These are phyloP conservation scores for Pittosporum tobira DNA, from an alignment of 129 eudicot species.

Conservation along the genomic window DNA sequence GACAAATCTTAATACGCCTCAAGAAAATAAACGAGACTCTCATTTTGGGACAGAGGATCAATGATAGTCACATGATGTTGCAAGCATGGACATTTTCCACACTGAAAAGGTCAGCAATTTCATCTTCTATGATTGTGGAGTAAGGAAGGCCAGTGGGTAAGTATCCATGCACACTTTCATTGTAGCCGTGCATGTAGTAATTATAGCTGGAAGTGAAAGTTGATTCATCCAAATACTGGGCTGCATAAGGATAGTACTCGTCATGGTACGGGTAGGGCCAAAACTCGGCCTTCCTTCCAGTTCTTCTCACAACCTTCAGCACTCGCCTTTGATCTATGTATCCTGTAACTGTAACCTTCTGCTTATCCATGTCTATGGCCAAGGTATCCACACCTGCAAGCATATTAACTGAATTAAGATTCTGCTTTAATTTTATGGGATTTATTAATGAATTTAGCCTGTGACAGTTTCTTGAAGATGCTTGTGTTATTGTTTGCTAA, in stretches of 20 bases:
- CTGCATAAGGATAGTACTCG: slow-evolving; percentile 29
- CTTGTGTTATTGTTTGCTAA: no score
- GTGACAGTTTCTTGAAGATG: no score
- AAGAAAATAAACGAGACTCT: no score
- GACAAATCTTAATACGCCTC: no score
- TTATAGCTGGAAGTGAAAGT: slow-evolving; percentile 29
- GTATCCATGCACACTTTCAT: slow-evolving; percentile 34
- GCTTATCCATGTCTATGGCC: slow-evolving; percentile 44
- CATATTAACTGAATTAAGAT: background rate
- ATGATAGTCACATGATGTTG: slow-evolving; percentile 27
- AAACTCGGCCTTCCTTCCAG: slow-evolving; percentile 42
- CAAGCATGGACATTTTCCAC: slow-evolving; percentile 45
- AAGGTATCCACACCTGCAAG: slow-evolving; percentile 35
- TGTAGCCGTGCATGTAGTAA: slow-evolving; percentile 40
- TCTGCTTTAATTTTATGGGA: background rate
- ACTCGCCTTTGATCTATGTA: slow-evolving; percentile 28
- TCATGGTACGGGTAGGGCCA: slow-evolving; percentile 40
- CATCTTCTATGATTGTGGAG: slow-evolving; percentile 23
- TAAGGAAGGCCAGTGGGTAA: slow-evolving; percentile 26
- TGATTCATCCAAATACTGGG: slow-evolving; percentile 33
- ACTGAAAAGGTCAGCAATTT: slow-evolving; percentile 25
- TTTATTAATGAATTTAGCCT: no score
- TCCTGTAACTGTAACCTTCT: slow-evolving; percentile 41
- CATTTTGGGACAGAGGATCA: background rate
- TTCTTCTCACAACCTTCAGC: slow-evolving; percentile 35